Evolutionary conservation across 768 basidiomycete genomes (phyloP).

Genomic region (Ramaria sp.): DNA sequence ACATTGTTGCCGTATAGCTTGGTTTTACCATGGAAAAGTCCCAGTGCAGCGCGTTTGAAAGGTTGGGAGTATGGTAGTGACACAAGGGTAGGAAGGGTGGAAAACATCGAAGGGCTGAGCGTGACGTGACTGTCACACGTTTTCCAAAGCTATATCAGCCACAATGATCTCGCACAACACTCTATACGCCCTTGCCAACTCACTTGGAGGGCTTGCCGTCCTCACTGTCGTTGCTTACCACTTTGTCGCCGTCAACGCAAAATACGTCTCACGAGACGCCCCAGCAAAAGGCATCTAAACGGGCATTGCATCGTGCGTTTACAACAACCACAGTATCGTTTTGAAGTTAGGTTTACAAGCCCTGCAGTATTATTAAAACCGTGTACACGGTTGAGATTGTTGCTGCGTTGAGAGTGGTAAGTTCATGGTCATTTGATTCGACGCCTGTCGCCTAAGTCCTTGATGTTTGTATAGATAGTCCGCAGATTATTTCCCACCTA

Average conservation of each 20-base stretch:
- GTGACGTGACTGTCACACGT: no score
- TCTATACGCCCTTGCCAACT: constrained; percentile 72
- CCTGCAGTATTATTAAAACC: no score
- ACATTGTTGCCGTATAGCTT: constrained; percentile 83
- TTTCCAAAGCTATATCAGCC: neutral
- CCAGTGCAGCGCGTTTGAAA: constrained; percentile 72
- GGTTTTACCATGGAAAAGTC: constrained; percentile 74
- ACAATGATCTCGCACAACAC: constrained; percentile 75
- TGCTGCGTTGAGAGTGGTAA: no score
- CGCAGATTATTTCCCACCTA: no score
- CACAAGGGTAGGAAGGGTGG: constrained; percentile 17
- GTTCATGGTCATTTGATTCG: no score
- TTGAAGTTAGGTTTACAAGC: no score
- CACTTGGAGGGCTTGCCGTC: constrained; percentile 79
- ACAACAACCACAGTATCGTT: no score
- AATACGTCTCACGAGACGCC: constrained; percentile 20
- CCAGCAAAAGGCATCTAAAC: neutral
- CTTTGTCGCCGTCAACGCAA: constrained; percentile 77
- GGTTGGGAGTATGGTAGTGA: constrained; percentile 36
- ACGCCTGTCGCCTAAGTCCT: no score
- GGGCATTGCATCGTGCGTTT: neutral
- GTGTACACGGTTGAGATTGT: no score
- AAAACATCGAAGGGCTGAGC: constrained; percentile 25
- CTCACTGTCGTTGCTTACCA: constrained; percentile 83
- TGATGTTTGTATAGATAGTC: no score